Conservation (phyloP, 2,329 filamentous ascomycete species). For the Gyromitra esculenta region DNA sequence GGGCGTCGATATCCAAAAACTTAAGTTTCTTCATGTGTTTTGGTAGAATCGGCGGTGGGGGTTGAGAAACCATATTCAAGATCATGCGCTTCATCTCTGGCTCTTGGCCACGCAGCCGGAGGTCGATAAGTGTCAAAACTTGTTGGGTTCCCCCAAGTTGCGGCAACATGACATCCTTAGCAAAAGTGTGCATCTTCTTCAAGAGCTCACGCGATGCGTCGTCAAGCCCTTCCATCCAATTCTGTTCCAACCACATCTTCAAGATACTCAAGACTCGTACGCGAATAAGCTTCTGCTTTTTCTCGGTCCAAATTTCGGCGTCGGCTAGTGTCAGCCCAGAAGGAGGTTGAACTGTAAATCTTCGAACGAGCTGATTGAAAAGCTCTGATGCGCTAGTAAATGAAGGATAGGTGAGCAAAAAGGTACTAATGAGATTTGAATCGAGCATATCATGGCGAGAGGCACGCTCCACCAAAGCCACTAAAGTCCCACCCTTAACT, state of each 20-base stretch:
- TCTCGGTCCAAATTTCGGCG: slow-evolving; percentile 87
- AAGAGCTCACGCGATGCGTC: slow-evolving; percentile 86
- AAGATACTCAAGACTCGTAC: slow-evolving; percentile 97
- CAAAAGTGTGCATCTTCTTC: slow-evolving; percentile 87
- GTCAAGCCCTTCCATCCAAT: slow-evolving; percentile 96
- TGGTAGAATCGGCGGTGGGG: slow-evolving; percentile 87
- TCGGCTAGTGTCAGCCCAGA: slow-evolving; percentile 78
- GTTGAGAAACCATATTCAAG: slow-evolving; percentile 82
- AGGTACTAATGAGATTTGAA: slow-evolving; percentile 95
- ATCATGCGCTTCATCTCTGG: slow-evolving; percentile 85
- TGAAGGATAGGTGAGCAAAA: slow-evolving; percentile 93
- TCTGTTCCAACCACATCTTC: slow-evolving; percentile 98
- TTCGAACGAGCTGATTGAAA: slow-evolving; percentile 89
- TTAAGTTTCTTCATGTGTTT: slow-evolving; percentile 99
- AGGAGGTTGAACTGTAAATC: slow-evolving; percentile 92
- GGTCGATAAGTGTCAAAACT: slow-evolving; percentile 86
- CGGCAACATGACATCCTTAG: slow-evolving; percentile 89
- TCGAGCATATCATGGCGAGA: slow-evolving; percentile 96
- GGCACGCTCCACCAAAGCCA: slow-evolving; percentile 90
- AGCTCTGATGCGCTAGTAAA: slow-evolving; percentile 91
- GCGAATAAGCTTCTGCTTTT: slow-evolving; percentile 94
- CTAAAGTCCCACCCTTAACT: slow-evolving; percentile 87
- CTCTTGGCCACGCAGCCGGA: slow-evolving; percentile 87
- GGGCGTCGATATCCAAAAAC: slow-evolving; percentile 94
- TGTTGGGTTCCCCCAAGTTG: slow-evolving; percentile 89